These are phyloP conservation scores for Kwoniella mangroviensis DNA, from an alignment of 768 basidiomycete species.

Conservation along the genomic window DNA sequence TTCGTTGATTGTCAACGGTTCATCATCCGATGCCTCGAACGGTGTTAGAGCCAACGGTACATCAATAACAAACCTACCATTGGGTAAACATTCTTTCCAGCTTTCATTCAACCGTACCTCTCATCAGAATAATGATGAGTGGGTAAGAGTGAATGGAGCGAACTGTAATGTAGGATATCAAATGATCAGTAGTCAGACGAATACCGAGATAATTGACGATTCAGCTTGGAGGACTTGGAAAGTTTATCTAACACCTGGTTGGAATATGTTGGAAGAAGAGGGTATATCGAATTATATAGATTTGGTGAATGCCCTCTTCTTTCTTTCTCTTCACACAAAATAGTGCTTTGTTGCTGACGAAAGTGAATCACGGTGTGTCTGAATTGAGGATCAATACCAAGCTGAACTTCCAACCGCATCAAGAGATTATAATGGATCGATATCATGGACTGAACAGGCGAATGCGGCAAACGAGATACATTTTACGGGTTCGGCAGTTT, in stretches of 20 bases:
- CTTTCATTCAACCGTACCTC: slow-evolving; percentile 17
- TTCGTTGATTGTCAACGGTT: slow-evolving; percentile 21
- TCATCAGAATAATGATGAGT: slow-evolving; percentile 2
- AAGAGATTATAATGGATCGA: slow-evolving; percentile 30
- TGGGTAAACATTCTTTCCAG: slow-evolving; percentile 28
- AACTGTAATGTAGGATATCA: slow-evolving; percentile 22
- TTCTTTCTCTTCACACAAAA: slow-evolving; percentile 1
- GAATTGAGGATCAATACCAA: slow-evolving; percentile 27
- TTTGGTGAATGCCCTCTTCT: slow-evolving; percentile 21
- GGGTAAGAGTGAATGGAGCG: slow-evolving; percentile 32
- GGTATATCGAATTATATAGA: slow-evolving; percentile 46
- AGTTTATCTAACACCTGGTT: slow-evolving; percentile 40
- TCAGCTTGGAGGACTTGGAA: slow-evolving; percentile 42
- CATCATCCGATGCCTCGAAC: neutral
- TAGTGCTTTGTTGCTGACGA: neutral
- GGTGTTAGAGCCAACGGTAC: neutral
- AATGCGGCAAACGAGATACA: slow-evolving; percentile 33
- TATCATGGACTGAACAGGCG: slow-evolving; percentile 45
- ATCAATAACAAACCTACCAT: slow-evolving; percentile 25
- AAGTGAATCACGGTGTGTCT: neutral
- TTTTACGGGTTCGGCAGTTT: slow-evolving; percentile 31
- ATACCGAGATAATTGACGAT: slow-evolving; percentile 45
- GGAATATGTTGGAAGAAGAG: slow-evolving; percentile 50
- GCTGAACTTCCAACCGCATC: slow-evolving; percentile 16
- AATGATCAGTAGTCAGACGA: slow-evolving; percentile 19